These are phyloP conservation scores for Lepidium didymum DNA, from an alignment of 345 rosid genomes.

Conservation along the genomic window DNA sequence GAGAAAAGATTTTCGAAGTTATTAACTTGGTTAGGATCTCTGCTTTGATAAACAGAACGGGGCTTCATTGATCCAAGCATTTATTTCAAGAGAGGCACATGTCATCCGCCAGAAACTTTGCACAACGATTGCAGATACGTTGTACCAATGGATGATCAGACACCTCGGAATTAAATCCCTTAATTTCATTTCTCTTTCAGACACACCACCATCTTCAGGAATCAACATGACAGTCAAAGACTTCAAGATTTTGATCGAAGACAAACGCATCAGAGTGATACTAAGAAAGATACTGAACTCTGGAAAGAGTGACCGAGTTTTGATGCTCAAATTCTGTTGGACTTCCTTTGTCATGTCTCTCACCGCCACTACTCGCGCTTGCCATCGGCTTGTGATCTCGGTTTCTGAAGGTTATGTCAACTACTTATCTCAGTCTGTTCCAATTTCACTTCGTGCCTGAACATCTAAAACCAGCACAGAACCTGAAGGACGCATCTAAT, in stretches of 20 bases:
- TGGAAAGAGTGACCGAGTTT: conserved; percentile 45
- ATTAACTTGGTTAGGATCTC: background rate
- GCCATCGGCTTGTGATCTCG: conserved; percentile 49
- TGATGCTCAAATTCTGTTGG: conserved; percentile 65
- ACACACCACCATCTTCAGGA: conserved; percentile 31
- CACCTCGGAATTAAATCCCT: conserved; percentile 24
- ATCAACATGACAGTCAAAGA: conserved; percentile 33
- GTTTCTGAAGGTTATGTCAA: conserved; percentile 45
- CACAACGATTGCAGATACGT: conserved; percentile 42
- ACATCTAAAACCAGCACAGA: background rate
- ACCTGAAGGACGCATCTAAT: background rate
- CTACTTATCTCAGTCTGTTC: conserved; percentile 35
- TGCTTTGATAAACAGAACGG: conserved; percentile 59
- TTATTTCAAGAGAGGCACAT: conserved; percentile 67
- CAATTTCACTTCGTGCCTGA: conserved; percentile 35
- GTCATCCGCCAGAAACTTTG: conserved; percentile 52
- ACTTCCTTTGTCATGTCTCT: conserved; percentile 43
- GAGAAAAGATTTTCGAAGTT: background rate
- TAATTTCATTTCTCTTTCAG: conserved; percentile 28
- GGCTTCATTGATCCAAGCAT: conserved; percentile 56
- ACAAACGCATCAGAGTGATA: conserved; percentile 68
- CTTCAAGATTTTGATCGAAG: conserved; percentile 40
- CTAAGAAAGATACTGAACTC: conserved; percentile 47
- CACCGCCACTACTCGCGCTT: conserved; percentile 60
- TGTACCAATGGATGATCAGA: conserved; percentile 49